A percentile compares a stretch with the other conserved stretches of the same genome.
Conservation (phyloP, 371 early-diverging fungal genomes). For the Smittium mucronatum region DNA sequence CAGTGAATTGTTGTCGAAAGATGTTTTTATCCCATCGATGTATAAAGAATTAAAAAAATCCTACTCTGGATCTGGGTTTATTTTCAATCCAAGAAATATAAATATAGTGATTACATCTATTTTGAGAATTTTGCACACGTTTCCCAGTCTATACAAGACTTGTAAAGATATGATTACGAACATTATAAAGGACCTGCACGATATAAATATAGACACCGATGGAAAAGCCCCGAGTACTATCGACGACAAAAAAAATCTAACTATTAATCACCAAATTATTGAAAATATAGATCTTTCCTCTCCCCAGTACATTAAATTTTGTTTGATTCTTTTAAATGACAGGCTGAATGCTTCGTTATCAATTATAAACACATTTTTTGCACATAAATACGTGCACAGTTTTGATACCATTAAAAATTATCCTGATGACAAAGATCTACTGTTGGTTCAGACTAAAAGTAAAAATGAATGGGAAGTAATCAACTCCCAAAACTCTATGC, state of each 20-base stretch:
- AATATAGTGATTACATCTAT: background rate
- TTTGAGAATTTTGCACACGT: background rate
- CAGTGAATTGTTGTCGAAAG: constrained; percentile 29
- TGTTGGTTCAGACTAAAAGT: background rate
- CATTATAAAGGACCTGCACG: background rate
- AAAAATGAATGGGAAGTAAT: background rate
- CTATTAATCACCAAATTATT: background rate
- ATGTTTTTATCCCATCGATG: constrained; percentile 17
- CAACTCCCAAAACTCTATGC: background rate
- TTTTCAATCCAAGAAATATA: background rate
- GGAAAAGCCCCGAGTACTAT: background rate
- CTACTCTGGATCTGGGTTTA: background rate
- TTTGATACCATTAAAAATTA: background rate
- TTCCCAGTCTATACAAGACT: background rate
- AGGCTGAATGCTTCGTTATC: background rate
- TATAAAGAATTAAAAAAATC: background rate
- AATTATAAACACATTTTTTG: background rate
- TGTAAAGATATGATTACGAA: background rate
- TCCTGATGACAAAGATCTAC: background rate
- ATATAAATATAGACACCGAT: background rate
- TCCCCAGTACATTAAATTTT: background rate
- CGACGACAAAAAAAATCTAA: background rate
- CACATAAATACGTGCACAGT: background rate
- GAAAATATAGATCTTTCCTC: background rate
- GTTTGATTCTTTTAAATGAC: background rate